Base-by-base conservation (phyloP, 1,284 basidiomycete genomes). In the Boletus subluridellus region DNA sequence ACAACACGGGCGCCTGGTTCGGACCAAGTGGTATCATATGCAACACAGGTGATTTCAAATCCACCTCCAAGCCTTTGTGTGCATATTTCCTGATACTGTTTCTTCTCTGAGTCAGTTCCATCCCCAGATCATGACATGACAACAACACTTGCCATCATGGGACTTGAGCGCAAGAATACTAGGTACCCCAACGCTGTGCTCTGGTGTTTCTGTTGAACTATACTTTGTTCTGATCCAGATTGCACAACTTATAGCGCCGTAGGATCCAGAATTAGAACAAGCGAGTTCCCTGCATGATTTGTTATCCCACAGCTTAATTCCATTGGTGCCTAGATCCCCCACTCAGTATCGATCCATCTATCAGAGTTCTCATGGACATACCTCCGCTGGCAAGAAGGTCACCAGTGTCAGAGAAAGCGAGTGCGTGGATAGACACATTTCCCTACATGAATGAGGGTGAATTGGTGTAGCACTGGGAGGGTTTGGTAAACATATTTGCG, bases 21-120 rank as follows among this genome's bases (percentile, higher is more conserved):
- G 2, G 56, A 49, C 50, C 51, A 62, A 42, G 49, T 17, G 0
- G 39, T 12, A 35, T 54, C 24, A 6, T 12, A 56, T 2, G 48
- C 1, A 1, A 63, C 10, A 28, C 54, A 63, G 5, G 54, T 64
- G 5, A 63, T 64, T 38, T 63, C 55, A 52, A 62, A 61, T 5
- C 59, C 39, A 2, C 8, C 35, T 17, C 59, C 59, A n/a, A 64
- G 54, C 21, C 56, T 38, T 34, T 26, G 48, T 14, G 34, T 5
- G 0, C 63, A 64, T 2, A 62, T 57, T 28, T 65, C 49, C 49
- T 59, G 47, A 46, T 47, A 65, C 3, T 46, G 35, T 28, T 57
- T 45, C 55, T 59, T 48, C 8, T 38, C 4, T 17, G 34, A 10
- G 26, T 47, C 49, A 38, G 34, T 8, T 34, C n/a, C 17, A 2